A percentile compares a stretch with the other conserved stretches of the same genome.
Evolutionary conservation across 2,329 filamentous ascomycete species (phyloP).

Genomic region (Coniochaeta sp.): DNA sequence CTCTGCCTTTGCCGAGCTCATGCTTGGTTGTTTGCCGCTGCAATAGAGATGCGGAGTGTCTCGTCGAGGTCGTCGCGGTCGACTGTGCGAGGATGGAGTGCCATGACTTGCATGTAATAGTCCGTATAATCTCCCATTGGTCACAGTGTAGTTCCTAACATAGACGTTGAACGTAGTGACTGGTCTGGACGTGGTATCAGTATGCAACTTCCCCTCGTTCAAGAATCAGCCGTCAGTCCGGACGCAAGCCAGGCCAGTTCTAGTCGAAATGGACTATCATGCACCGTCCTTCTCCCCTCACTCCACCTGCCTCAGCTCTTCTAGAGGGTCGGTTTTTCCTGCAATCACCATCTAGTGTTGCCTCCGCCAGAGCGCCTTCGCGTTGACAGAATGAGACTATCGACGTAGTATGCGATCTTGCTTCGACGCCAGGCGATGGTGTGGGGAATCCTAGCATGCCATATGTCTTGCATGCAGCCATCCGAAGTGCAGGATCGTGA

Average conservation of each 20-base stretch:
- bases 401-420: background rate
- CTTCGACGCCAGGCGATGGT: background rate
- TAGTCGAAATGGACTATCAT: background rate
- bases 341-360: background rate
- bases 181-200: background rate
- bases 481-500: background rate
- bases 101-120: background rate
- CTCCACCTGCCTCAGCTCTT: background rate
- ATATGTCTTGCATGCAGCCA: background rate
- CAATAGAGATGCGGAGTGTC: background rate
- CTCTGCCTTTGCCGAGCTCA: background rate
- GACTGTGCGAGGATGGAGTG: background rate
- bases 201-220: background rate
- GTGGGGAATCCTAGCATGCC: background rate
- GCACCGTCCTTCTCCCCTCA: background rate
- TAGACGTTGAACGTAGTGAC: background rate
- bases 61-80: background rate
- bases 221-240: background rate
- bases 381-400: background rate
- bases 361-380: background rate
- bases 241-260: background rate
- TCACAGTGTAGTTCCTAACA: background rate
- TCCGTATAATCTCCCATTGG: background rate
- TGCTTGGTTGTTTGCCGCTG: background rate
- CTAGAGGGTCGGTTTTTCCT: background rate